Percentiles rank a stretch among this genome's conserved stretches.
These are phyloP conservation scores for Astrothelium subdiscretum DNA, from an alignment of 495 filamentous ascomycete genomes.

Conservation along the genomic window DNA sequence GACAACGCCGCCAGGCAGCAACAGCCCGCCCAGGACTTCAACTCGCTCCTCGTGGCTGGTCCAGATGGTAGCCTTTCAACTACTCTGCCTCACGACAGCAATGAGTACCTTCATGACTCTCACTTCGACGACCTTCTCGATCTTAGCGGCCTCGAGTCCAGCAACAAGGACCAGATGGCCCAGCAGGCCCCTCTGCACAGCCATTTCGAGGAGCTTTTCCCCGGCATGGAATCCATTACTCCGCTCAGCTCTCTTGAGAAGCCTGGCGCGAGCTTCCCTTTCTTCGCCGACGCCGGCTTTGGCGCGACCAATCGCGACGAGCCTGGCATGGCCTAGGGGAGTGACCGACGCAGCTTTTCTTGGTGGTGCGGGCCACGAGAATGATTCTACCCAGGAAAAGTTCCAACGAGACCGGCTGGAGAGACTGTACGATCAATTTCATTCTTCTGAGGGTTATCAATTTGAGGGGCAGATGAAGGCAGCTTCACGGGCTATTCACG, in stretches of 20 bases:
- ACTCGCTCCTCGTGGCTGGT: background rate
- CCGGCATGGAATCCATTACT: slow-evolving; percentile 1
- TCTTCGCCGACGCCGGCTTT: slow-evolving; percentile 5
- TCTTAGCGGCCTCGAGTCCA: background rate
- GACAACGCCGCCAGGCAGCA: slow-evolving; percentile 33
- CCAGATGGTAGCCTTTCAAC: background rate
- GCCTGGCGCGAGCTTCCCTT: slow-evolving; percentile 3
- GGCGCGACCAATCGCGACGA: slow-evolving; percentile 1
- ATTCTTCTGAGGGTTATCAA: background rate
- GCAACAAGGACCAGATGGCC: background rate
- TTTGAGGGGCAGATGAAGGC: background rate
- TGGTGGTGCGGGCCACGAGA: background rate
- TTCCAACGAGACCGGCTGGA: background rate
- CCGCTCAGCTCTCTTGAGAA: slow-evolving; percentile 3
- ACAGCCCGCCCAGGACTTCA: slow-evolving; percentile 5
- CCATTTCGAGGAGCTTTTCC: slow-evolving; percentile 1
- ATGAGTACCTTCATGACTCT: background rate
- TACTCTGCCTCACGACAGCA: background rate
- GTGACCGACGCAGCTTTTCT: slow-evolving; percentile 3
- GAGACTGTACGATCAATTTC: background rate
- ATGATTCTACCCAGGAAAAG: background rate
- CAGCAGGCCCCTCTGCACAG: slow-evolving; percentile 1
- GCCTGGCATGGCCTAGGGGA: background rate
- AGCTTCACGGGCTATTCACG: background rate
- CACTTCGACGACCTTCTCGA: slow-evolving; percentile 1